These are phyloP conservation scores for Populus euphratica DNA, from an alignment of 345 rosid genomes.

Conservation along the genomic window DNA sequence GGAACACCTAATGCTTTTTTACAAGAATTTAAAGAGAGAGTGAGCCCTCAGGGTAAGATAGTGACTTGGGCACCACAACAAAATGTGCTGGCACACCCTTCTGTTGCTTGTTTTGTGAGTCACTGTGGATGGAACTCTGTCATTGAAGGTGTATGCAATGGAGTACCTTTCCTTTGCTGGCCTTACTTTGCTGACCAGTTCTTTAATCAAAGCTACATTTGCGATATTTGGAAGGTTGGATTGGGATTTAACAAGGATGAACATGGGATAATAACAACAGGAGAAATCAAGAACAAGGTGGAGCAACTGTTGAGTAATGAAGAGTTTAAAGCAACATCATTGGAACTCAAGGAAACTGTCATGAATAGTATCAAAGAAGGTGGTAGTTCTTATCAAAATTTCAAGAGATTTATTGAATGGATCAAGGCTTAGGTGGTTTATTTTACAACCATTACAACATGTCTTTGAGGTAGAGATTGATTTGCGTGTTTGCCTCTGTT, in stretches of 20 bases:
- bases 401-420: conserved; percentile 16
- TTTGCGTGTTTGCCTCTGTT: no score
- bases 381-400: conserved; percentile 24
- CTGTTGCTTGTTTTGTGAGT: conserved; percentile 18
- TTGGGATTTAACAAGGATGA: conserved; percentile 30
- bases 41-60: background rate
- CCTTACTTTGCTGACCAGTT: background rate
- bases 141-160: conserved; percentile 15
- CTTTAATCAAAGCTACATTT: conserved; percentile 8
- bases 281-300: conserved; percentile 33
- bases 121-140: conserved; percentile 27
- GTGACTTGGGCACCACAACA: background rate
- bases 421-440: background rate
- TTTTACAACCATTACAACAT: no score
- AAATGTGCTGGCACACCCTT: background rate
- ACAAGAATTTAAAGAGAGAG: background rate
- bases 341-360: conserved; percentile 21
- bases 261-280: conserved; percentile 12
- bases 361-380: conserved; percentile 15
- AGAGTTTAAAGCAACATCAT: conserved; percentile 20
- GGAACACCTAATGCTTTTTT: background rate
- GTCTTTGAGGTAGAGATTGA: no score
- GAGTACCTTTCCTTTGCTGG: background rate
- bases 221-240: conserved; percentile 28
- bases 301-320: conserved; percentile 25